Evolutionary conservation across 75 land plant species (phyloP).

Genomic region (Chamaecyparis obtusa): DNA sequence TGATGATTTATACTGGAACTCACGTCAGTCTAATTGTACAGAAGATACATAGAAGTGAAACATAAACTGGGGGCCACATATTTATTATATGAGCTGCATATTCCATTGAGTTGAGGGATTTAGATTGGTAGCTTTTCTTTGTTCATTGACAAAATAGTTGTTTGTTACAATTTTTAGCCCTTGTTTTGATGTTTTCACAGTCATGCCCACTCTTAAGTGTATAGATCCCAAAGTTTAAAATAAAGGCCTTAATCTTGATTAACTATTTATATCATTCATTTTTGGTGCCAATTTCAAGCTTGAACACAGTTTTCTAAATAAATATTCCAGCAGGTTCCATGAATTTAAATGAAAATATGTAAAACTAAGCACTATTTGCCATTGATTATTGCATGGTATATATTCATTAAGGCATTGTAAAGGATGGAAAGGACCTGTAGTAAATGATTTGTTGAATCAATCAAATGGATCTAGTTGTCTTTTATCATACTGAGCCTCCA

Average conservation of each 20-base stretch:
- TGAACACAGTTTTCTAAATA: not conserved
- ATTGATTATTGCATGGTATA: not conserved
- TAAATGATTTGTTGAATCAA: not conserved
- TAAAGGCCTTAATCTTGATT: not conserved
- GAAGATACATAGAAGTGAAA: not conserved
- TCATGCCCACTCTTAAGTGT: not conserved
- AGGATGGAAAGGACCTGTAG: not conserved
- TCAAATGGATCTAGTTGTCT: not conserved
- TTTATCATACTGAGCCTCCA: not conserved
- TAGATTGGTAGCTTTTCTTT: not conserved
- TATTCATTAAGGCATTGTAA: not conserved
- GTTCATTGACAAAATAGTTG: not conserved
- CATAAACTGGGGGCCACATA: not conserved
- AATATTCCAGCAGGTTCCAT: not conserved
- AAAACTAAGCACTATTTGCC: not conserved
- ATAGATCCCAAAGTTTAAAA: not conserved
- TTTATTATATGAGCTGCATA: not conserved
- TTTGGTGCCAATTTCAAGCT: not conserved
- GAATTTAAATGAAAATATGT: not conserved
- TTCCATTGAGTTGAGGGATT: not conserved
- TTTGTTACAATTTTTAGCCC: not conserved
- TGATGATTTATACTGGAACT: too few species aligned
- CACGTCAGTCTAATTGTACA: not conserved
- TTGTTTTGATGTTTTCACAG: not conserved
- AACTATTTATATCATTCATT: not conserved